These are phyloP conservation scores for Bisporella sp. DNA, from an alignment of 2,329 filamentous ascomycete species.

Conservation along the genomic window DNA sequence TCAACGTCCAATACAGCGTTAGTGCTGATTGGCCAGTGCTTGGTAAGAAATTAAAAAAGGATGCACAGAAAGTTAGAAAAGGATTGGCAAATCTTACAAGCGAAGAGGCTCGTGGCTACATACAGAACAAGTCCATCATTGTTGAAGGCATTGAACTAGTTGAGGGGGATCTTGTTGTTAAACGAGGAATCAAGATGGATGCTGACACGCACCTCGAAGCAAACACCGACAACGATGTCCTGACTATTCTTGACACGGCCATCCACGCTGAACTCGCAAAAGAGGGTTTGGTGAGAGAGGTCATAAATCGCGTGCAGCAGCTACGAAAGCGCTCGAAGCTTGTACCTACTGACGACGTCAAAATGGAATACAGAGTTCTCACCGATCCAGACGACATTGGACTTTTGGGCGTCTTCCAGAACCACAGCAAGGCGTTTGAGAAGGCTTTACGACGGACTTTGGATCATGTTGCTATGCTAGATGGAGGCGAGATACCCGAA, in stretches of 20 bases:
- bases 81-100: background rate
- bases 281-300: background rate
- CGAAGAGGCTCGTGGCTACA: background rate
- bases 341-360: background rate
- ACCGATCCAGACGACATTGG: background rate
- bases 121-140: background rate
- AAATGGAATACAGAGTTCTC: background rate
- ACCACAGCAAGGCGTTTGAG: background rate
- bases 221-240: background rate
- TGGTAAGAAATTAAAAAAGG: slow-evolving; percentile 1
- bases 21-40: background rate
- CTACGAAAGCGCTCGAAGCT: background rate
- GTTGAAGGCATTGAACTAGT: background rate
- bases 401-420: background rate
- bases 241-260: background rate
- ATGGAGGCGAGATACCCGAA: background rate
- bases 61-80: background rate
- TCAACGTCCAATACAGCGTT: background rate
- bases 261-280: background rate
- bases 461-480: background rate
- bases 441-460: background rate
- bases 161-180: background rate
- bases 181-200: background rate
- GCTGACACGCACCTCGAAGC: background rate
- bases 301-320: background rate